Evolutionary conservation across 177 flowering plant species (phyloP).

Genomic region (Telopea speciosissima): DNA sequence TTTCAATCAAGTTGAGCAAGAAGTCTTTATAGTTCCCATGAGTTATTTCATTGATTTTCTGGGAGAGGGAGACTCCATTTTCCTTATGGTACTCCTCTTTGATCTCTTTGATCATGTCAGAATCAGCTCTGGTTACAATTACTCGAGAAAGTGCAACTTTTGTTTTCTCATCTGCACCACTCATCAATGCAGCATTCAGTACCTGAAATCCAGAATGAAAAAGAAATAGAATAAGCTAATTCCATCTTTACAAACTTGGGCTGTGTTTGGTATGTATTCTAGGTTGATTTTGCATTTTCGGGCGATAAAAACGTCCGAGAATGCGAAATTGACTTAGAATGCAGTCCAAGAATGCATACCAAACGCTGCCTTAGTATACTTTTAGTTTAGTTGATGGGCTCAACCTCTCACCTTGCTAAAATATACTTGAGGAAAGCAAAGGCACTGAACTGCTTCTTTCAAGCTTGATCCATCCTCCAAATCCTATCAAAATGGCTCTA

Average conservation of each 20-base stretch:
- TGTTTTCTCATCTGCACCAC: slow-evolving; percentile 37
- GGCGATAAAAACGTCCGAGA: too few species aligned
- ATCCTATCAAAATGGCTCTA: slow-evolving; percentile 51
- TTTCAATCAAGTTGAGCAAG: slow-evolving; percentile 53
- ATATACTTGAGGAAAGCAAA: slow-evolving; percentile 43
- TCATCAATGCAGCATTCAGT: slow-evolving; percentile 33
- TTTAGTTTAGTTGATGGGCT: too few species aligned
- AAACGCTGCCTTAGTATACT: too few species aligned
- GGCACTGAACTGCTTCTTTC: slow-evolving; percentile 43
- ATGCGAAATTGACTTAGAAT: too few species aligned
- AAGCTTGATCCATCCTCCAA: slow-evolving; percentile 29
- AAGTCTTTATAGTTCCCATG: slow-evolving; percentile 67
- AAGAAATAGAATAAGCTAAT: background rate
- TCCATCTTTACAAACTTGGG: background rate
- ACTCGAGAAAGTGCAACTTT: slow-evolving; percentile 62
- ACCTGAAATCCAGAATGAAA: slow-evolving; percentile 25
- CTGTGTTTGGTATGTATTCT: too few species aligned
- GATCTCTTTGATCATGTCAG: slow-evolving; percentile 50
- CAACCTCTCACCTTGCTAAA: slow-evolving; percentile 45
- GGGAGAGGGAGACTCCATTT: slow-evolving; percentile 36
- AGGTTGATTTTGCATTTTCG: too few species aligned
- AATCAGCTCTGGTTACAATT: slow-evolving; percentile 57
- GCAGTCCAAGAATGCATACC: too few species aligned
- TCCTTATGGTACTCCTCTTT: slow-evolving; percentile 35
- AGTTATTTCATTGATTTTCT: slow-evolving; percentile 41